A percentile compares a stretch with the other conserved stretches of the same genome.
phyloP scores from a whole-genome alignment of 192 early-diverging fungal species.

The Backusella parvicylindrica region DNA sequence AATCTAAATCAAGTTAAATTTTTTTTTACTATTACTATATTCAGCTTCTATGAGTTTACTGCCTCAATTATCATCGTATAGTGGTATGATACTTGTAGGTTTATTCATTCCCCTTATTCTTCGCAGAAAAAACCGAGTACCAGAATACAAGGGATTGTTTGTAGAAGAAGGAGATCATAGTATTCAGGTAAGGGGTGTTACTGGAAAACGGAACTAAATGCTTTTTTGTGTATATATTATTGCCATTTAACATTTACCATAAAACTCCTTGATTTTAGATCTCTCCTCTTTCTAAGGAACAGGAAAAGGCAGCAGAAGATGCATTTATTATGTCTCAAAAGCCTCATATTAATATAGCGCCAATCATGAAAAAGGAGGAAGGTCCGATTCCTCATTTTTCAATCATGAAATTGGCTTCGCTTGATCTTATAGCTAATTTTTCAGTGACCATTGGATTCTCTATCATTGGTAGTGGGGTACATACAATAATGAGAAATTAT shows the following conservation, averaged over 20 bases:
- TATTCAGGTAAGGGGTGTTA: background rate
- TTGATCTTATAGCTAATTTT: slow-evolving; percentile 55
- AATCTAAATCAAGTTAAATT: slow-evolving; percentile 2
- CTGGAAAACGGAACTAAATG: background rate
- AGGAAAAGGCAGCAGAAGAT: background rate
- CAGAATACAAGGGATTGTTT: background rate
- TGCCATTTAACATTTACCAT: background rate
- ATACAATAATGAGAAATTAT: background rate
- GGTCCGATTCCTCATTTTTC: slow-evolving; percentile 26
- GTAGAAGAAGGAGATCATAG: slow-evolving; percentile 6
- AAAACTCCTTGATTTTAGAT: slow-evolving; percentile 3
- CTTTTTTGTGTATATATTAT: background rate
- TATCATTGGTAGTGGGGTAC: slow-evolving; percentile 54
- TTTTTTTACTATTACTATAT: background rate
- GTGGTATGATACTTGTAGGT: slow-evolving; percentile 39
- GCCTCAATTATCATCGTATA: slow-evolving; percentile 25
- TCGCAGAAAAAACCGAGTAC: background rate
- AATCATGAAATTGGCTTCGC: slow-evolving; percentile 30
- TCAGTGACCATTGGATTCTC: slow-evolving; percentile 53
- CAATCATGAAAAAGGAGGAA: slow-evolving; percentile 19
- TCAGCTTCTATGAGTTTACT: slow-evolving; percentile 28
- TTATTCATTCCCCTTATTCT: slow-evolving; percentile 33
- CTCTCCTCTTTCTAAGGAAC: slow-evolving; percentile 1
- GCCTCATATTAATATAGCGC: background rate
- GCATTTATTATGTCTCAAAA: slow-evolving; percentile 5